Base-by-base conservation (phyloP, 2,329 filamentous ascomycete species). In the Reticulascus tulasneorum region DNA sequence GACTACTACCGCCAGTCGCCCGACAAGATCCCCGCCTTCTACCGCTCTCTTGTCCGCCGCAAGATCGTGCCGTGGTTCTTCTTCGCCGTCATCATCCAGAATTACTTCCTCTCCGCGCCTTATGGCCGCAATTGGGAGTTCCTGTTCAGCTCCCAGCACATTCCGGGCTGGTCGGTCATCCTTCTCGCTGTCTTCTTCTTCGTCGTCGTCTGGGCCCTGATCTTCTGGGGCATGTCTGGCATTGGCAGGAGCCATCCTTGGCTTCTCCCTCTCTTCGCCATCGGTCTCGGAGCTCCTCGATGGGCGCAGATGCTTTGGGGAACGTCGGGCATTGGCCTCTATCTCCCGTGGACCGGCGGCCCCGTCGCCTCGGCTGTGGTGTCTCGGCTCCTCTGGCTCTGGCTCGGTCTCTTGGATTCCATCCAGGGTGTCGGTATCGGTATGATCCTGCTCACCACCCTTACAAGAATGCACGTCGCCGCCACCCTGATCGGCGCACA, bases 221-320 rank as follows among this genome's bases (percentile, higher is more conserved):
- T 78, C 17, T 65, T 79, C 23, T 67, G 56, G 46, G 50, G 67
- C 29, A 72, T 83, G 46, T 69, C 66, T 9, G 55, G 62, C 31
- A 63, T 81, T 11, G 75, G 73, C 13, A 73, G 71, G 44, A 68
- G 67, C n/a, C 79, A 84, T 53, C 75, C 70, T 32, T 84, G 80
- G 80, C 73, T 83, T 46, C 60, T 84, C 6, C 79, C 79, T 12
- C 73, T 84, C 40, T 82, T 84, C 45, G 79, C 80, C 29, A 77
- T 83, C 41, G 79, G 79, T 10, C 70, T 84, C 9, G 77, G 74
- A 27, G 78, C 79, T 3, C 80, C 80, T 2, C 67, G 79, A 42
- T 84, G 79, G 79, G 73, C 72, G 8, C 80, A 84, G 54, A 81
- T 82, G 52, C 75, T 80, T 55, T 84, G 80, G 80, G 74, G 71